Conservation (phyloP, 1,139 yeast species). For the Magnusiomyces suaveolens region DNA sequence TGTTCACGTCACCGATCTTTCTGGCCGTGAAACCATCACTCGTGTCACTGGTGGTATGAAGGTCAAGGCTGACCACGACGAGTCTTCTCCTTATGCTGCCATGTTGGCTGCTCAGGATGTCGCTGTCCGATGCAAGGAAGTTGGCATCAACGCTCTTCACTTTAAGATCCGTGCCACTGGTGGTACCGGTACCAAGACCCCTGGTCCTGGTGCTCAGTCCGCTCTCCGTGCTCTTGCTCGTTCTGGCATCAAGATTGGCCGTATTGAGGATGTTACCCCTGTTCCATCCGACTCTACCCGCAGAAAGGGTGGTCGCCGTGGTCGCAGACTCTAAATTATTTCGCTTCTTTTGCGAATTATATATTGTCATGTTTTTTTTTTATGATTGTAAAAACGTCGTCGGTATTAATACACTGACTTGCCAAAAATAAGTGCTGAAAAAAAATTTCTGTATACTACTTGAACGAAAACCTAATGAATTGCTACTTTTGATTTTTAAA, state of each 20-base stretch:
- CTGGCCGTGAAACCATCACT: constrained; percentile 99
- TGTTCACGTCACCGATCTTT: constrained; percentile 98
- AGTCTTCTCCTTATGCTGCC: constrained; percentile 99
- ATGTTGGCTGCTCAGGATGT: constrained; percentile 99
- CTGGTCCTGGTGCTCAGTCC: constrained; percentile 99
- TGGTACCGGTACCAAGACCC: constrained; percentile 99
- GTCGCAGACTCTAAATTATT: constrained; percentile 89
- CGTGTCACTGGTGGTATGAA: constrained; percentile 99
- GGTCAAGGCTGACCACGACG: constrained; percentile 99
- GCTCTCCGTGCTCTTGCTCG: constrained; percentile 99
- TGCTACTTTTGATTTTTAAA: no score
- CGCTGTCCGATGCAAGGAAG: constrained; percentile 98
- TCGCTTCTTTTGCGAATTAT: neutral
- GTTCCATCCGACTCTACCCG: constrained; percentile 99
- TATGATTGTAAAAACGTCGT: neutral
- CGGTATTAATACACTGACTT: neutral
- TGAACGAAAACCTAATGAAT: neutral
- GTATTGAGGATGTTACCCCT: constrained; percentile 99
- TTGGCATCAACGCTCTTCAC: constrained; percentile 99
- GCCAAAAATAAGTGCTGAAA: neutral
- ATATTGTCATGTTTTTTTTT: constrained; percentile 3
- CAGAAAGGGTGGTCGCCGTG: constrained; percentile 99
- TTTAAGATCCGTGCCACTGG: constrained; percentile 99
- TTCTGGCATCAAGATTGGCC: constrained; percentile 99
- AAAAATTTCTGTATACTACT: neutral